Evolutionary conservation across 2,329 filamentous ascomycete species (phyloP).

Genomic region (Hysterium pulicare): DNA sequence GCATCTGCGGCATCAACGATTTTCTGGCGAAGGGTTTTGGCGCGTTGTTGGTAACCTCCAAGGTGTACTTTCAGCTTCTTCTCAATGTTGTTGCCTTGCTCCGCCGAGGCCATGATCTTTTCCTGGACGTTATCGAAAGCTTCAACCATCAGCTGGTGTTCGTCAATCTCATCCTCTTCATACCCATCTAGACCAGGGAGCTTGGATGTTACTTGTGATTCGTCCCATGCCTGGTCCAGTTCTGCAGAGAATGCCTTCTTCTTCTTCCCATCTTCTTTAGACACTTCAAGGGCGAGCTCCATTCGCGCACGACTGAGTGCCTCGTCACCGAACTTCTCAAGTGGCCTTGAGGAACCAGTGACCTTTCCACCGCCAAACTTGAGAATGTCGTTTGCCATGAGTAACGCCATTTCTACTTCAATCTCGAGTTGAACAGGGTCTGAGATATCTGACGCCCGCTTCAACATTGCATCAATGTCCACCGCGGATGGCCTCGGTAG

Average conservation of each 20-base stretch:
- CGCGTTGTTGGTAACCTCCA: constrained; percentile 84
- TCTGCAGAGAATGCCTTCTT: constrained; percentile 45
- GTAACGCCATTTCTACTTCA: constrained; percentile 69
- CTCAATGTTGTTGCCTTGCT: constrained; percentile 81
- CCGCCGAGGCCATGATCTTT: constrained; percentile 68
- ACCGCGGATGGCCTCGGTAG: constrained; percentile 74
- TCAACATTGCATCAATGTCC: constrained; percentile 66
- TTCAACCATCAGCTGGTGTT: constrained; percentile 61
- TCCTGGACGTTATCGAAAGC: constrained; percentile 76
- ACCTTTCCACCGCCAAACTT: constrained; percentile 70
- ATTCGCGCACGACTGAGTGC: constrained; percentile 72
- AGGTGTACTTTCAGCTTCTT: constrained; percentile 88
- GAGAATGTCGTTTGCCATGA: constrained; percentile 78
- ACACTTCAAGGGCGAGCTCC: constrained; percentile 68
- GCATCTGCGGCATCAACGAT: constrained; percentile 71
- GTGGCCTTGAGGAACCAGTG: constrained; percentile 55
- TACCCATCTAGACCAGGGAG: constrained; percentile 81
- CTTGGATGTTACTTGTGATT: constrained; percentile 44
- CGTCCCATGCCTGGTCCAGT: constrained; percentile 48
- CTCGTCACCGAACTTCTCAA: constrained; percentile 67
- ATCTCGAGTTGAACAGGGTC: constrained; percentile 68
- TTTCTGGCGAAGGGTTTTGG: constrained; percentile 76
- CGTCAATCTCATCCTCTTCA: constrained; percentile 69
- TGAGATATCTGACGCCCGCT: constrained; percentile 56
- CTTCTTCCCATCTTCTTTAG: constrained; percentile 49